Conservation (phyloP, 192 early-diverging fungal species). For the Gaertneriomyces semiglobifer region DNA sequence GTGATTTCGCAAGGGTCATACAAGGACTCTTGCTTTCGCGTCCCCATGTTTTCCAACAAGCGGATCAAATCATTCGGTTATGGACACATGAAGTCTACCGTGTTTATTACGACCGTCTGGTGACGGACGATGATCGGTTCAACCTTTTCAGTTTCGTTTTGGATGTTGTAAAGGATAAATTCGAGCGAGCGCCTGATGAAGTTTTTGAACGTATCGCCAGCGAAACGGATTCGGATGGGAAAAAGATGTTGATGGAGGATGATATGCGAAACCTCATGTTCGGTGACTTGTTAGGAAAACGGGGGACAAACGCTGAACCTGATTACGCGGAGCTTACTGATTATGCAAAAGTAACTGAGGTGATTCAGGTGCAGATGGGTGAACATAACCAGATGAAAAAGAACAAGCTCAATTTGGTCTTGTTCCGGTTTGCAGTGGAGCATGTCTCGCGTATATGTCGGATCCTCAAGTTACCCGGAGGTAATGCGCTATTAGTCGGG, state of each 20-base stretch:
- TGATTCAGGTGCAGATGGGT: slow-evolving; percentile 38
- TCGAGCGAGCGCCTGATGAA: slow-evolving; percentile 46
- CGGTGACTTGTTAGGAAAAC: slow-evolving; percentile 50
- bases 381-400: slow-evolving; percentile 65
- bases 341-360: slow-evolving; percentile 51
- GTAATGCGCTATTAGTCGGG: slow-evolving; percentile 60
- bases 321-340: slow-evolving; percentile 55
- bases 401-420: slow-evolving; percentile 56
- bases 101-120: slow-evolving; percentile 57
- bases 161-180: slow-evolving; percentile 44
- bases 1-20: slow-evolving; percentile 58
- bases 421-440: slow-evolving; percentile 65
- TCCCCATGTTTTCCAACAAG: slow-evolving; percentile 40
- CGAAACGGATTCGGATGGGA: slow-evolving; percentile 34
- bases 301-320: slow-evolving; percentile 28
- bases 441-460: slow-evolving; percentile 58
- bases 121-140: slow-evolving; percentile 52
- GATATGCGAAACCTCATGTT: slow-evolving; percentile 54
- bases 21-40: slow-evolving; percentile 56
- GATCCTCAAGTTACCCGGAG: slow-evolving; percentile 57
- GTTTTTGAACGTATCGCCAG: slow-evolving; percentile 47
- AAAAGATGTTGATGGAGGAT: slow-evolving; percentile 57
- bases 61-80: slow-evolving; percentile 45
- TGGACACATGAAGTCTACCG: slow-evolving; percentile 62
- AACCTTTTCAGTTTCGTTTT: slow-evolving; percentile 44